A percentile compares a stretch with the other conserved stretches of the same genome.
These are phyloP conservation scores for Xylariaceae sp. DNA, from an alignment of 2,329 filamentous ascomycete genomes.

Conservation along the genomic window DNA sequence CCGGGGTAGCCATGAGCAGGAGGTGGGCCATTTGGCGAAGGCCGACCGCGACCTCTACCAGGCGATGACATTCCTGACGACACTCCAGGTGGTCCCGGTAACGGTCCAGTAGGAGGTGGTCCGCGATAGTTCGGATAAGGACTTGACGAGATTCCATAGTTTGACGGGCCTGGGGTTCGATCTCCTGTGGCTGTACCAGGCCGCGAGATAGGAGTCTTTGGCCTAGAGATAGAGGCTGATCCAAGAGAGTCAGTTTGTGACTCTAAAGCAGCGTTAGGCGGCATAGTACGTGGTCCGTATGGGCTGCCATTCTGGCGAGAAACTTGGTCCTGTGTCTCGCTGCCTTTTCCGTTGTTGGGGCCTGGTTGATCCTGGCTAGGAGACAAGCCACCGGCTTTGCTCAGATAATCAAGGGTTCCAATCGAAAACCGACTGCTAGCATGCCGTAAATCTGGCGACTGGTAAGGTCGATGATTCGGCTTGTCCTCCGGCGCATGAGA, in stretches of 20 bases:
- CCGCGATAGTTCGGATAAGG: slow-evolving; percentile 31
- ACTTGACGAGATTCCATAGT: slow-evolving; percentile 24
- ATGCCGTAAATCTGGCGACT: slow-evolving; percentile 70
- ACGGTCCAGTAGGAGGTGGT: slow-evolving; percentile 28
- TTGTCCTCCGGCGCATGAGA: slow-evolving; percentile 66
- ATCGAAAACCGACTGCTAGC: slow-evolving; percentile 80
- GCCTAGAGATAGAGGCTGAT: slow-evolving; percentile 32
- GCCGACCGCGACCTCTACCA: slow-evolving; percentile 27
- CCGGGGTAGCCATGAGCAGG: slow-evolving; percentile 28
- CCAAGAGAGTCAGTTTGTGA: slow-evolving; percentile 33
- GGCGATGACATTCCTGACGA: slow-evolving; percentile 25
- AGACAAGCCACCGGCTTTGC: slow-evolving; percentile 57
- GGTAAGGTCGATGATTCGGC: slow-evolving; percentile 64
- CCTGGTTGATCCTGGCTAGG: slow-evolving; percentile 31
- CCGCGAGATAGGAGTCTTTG: slow-evolving; percentile 29
- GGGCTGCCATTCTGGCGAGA: slow-evolving; percentile 33
- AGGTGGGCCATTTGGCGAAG: slow-evolving; percentile 27
- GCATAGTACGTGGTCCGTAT: slow-evolving; percentile 23
- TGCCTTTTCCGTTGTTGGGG: slow-evolving; percentile 31
- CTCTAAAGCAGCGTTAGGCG: slow-evolving; percentile 31
- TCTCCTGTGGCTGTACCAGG: slow-evolving; percentile 29
- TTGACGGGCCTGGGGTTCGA: slow-evolving; percentile 24
- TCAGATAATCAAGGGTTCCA: slow-evolving; percentile 74
- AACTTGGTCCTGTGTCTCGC: slow-evolving; percentile 33
- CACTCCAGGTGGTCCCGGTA: slow-evolving; percentile 23